Conservation (phyloP, 1,284 basidiomycete genomes). For the Sporisorium graminicola region DNA sequence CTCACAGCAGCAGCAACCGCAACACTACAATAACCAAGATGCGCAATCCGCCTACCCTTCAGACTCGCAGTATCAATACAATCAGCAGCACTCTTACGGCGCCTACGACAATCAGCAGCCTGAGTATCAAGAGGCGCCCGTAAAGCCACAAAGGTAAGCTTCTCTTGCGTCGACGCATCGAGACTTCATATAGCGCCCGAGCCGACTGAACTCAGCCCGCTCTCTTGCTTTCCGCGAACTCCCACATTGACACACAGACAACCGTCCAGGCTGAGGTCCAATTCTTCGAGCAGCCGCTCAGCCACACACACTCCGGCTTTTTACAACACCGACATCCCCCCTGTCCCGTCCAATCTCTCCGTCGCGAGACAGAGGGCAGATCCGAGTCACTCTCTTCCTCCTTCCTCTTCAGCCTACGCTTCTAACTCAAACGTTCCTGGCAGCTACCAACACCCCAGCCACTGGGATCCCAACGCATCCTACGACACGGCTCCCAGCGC, state of each 20-base stretch:
- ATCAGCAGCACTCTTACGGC: constrained; percentile 16
- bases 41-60: constrained; percentile 14
- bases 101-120: constrained; percentile 26
- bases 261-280: constrained; percentile 33
- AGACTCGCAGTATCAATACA: constrained; percentile 17
- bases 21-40: constrained; percentile 12
- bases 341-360: constrained; percentile 34
- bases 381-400: background rate
- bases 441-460: constrained; percentile 34
- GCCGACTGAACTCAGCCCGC: background rate
- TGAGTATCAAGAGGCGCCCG: constrained; percentile 32
- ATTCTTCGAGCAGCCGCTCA: constrained; percentile 29
- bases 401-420: constrained; percentile 5
- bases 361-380: constrained; percentile 19
- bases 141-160: constrained; percentile 42
- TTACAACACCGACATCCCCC: constrained; percentile 30
- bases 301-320: constrained; percentile 13
- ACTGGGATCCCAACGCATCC: constrained; percentile 41
- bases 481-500: constrained; percentile 31
- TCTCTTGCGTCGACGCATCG: background rate
- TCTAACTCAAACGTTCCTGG: too few relatives aligned
- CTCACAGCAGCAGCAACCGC: constrained; percentile 6
- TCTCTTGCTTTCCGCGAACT: background rate
- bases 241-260: constrained; percentile 23
- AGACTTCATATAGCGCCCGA: constrained; percentile 10